Conservation (phyloP, 2,329 filamentous ascomycete species). For the Botrytis galanthina region DNA sequence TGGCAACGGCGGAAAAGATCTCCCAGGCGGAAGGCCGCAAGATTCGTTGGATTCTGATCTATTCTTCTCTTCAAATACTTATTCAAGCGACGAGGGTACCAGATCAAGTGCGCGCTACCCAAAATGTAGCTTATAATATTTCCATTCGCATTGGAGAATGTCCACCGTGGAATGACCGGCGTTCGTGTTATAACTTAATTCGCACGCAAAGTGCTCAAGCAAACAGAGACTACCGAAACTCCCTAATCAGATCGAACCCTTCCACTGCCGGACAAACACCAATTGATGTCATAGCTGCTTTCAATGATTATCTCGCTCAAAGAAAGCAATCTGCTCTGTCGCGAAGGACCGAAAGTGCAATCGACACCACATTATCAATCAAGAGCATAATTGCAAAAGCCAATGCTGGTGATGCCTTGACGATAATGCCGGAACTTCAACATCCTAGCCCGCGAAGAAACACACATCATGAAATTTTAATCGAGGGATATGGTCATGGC, state of each 20-base stretch:
- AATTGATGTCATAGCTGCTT: slow-evolving; percentile 50
- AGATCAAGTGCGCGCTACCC: slow-evolving; percentile 56
- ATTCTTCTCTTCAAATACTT: slow-evolving; percentile 71
- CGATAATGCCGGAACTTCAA: slow-evolving; percentile 31
- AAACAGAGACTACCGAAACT: slow-evolving; percentile 22
- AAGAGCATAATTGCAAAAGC: slow-evolving; percentile 35
- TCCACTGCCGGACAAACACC: slow-evolving; percentile 7
- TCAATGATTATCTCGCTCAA: slow-evolving; percentile 50
- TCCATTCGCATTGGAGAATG: slow-evolving; percentile 31
- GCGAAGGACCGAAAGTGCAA: slow-evolving; percentile 21
- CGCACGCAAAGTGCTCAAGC: slow-evolving; percentile 29
- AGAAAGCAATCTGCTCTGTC: slow-evolving; percentile 27
- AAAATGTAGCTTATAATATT: slow-evolving; percentile 55
- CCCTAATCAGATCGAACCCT: background rate
- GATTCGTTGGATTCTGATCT: slow-evolving; percentile 75
- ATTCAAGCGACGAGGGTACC: slow-evolving; percentile 61
- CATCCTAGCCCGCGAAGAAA: slow-evolving; percentile 33
- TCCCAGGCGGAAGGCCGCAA: slow-evolving; percentile 68
- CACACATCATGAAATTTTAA: slow-evolving; percentile 51
- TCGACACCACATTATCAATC: slow-evolving; percentile 28
- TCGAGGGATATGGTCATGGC: slow-evolving; percentile 55
- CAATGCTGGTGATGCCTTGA: slow-evolving; percentile 36
- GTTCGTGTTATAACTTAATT: slow-evolving; percentile 25
- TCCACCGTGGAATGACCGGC: slow-evolving; percentile 34
- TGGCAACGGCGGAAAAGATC: slow-evolving; percentile 56